These are phyloP conservation scores for Phyllosticta citriasiana DNA, from an alignment of 2,329 filamentous ascomycete genomes.

Conservation along the genomic window DNA sequence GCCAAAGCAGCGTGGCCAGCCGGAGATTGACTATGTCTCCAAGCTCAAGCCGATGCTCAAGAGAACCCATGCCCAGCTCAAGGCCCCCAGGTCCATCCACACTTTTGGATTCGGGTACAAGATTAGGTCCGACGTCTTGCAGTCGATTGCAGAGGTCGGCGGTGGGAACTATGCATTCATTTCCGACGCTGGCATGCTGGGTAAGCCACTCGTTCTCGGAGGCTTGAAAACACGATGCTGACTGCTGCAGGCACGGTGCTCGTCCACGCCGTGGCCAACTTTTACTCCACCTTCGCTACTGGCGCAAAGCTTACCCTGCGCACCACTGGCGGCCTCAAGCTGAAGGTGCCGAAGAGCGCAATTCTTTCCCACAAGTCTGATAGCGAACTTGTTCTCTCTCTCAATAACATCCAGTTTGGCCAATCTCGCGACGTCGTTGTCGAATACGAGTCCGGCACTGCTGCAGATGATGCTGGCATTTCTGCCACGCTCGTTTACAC, in stretches of 20 bases:
- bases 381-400: slow-evolving; percentile 16
- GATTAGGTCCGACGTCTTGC: slow-evolving; percentile 44
- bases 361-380: slow-evolving; percentile 17
- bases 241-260: slow-evolving; percentile 44
- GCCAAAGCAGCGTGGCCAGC: slow-evolving; percentile 46
- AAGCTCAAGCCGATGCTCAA: slow-evolving; percentile 35
- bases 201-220: background rate
- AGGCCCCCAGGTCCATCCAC: slow-evolving; percentile 24
- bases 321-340: background rate
- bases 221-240: background rate
- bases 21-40: slow-evolving; percentile 41
- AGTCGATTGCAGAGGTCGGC: slow-evolving; percentile 49
- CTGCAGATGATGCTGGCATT: background rate
- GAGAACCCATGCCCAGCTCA: slow-evolving; percentile 13
- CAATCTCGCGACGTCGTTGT: slow-evolving; percentile 50
- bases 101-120: slow-evolving; percentile 47
- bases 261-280: slow-evolving; percentile 50
- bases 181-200: slow-evolving; percentile 51
- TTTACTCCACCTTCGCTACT: slow-evolving; percentile 49
- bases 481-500: slow-evolving; percentile 6
- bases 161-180: slow-evolving; percentile 53
- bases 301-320: slow-evolving; percentile 30
- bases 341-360: slow-evolving; percentile 16
- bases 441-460: background rate
- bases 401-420: slow-evolving; percentile 46